Evolutionary conservation across 2,329 filamentous ascomycete genomes (phyloP).

Genomic region (Penicillium sp.): DNA sequence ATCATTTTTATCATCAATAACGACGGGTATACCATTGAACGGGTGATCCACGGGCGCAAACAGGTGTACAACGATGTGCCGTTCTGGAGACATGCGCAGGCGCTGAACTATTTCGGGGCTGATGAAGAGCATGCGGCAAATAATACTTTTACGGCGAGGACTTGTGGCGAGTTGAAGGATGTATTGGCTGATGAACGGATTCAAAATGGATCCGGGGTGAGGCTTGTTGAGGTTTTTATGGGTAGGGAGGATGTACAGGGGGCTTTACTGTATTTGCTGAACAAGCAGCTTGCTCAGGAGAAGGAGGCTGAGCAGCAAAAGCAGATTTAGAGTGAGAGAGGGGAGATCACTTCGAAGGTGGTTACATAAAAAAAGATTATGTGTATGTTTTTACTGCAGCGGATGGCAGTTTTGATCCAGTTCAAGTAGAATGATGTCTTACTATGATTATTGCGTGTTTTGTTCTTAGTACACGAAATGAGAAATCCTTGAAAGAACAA

Average conservation of each 20-base stretch:
- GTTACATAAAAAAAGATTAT: neutral
- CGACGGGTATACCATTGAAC: conserved; percentile 60
- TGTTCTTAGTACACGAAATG: conserved; percentile 13
- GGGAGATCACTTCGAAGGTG: neutral
- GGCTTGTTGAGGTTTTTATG: conserved; percentile 47
- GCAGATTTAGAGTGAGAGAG: neutral
- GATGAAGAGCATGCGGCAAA: conserved; percentile 36
- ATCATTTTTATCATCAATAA: conserved; percentile 59
- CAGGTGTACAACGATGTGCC: conserved; percentile 58
- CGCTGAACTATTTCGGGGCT: conserved; percentile 52
- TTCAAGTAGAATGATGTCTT: conserved; percentile 10
- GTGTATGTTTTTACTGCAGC: neutral
- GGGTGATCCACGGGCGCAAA: conserved; percentile 56
- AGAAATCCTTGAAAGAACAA: conserved; percentile 9
- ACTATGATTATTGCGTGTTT: conserved; percentile 20
- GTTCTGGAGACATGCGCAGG: conserved; percentile 53
- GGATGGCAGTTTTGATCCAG: conserved; percentile 1
- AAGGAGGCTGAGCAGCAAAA: conserved; percentile 13
- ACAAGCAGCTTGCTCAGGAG: conserved; percentile 33
- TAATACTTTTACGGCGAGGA: conserved; percentile 45
- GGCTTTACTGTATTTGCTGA: conserved; percentile 33
- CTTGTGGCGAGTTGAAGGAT: conserved; percentile 48
- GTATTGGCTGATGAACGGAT: conserved; percentile 41
- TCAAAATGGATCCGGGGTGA: conserved; percentile 39
- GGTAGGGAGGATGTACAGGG: conserved; percentile 39